A percentile compares a stretch with the other conserved stretches of the same genome.
These are phyloP conservation scores for Astragalus glycyphyllos DNA, from an alignment of 306 rosid genomes.

Conservation along the genomic window DNA sequence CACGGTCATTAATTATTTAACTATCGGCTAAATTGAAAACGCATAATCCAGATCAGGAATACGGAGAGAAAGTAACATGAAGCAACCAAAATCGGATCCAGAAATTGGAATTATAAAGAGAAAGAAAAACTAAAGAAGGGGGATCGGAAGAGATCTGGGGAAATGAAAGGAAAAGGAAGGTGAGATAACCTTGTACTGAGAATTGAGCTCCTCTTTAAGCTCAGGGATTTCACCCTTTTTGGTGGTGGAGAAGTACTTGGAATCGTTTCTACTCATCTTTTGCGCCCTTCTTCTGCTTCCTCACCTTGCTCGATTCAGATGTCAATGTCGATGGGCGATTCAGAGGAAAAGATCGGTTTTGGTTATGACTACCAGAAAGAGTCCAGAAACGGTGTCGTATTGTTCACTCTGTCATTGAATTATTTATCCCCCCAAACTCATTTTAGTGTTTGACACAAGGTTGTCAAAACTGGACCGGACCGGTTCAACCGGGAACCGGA, in stretches of 20 bases:
- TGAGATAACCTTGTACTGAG: constrained; percentile 93
- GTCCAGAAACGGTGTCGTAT: constrained; percentile 8
- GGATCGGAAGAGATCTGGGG: constrained; percentile 38
- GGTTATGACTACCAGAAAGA: not conserved
- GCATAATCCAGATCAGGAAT: constrained; percentile 33
- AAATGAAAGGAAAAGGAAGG: not conserved
- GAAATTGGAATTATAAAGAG: constrained; percentile 9
- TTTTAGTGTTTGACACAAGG: too few relatives aligned
- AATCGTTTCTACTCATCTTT: constrained; percentile 94
- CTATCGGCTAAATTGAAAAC: not conserved
- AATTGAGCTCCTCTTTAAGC: constrained; percentile 99
- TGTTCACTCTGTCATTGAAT: not conserved
- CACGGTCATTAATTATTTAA: not conserved
- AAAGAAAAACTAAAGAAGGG: not conserved
- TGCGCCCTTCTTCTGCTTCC: constrained; percentile 5
- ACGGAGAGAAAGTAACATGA: not conserved
- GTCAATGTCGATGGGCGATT: constrained; percentile 9
- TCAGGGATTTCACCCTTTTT: constrained; percentile 99
- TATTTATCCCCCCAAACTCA: too few relatives aligned
- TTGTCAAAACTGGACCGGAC: too few relatives aligned
- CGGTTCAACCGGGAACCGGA: too few relatives aligned
- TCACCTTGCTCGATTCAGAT: not conserved
- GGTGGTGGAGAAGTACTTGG: constrained; percentile 98
- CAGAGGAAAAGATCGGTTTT: not conserved
- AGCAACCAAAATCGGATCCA: constrained; percentile 33